phyloP scores from a whole-genome alignment of 345 rosid genomes.

The Cardamine chenopodiifolia region DNA sequence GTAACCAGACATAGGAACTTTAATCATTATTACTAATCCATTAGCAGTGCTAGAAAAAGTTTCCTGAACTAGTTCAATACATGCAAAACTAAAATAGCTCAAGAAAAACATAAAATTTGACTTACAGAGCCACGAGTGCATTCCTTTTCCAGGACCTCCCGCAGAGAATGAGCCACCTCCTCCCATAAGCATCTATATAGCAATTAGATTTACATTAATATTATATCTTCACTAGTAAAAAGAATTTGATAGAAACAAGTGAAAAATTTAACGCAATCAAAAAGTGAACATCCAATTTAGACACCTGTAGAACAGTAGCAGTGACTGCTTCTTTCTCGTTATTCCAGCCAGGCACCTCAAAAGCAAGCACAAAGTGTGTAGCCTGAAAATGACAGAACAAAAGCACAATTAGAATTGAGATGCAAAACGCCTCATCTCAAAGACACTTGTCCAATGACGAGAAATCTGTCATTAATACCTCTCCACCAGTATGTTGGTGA shows the following conservation, averaged over 20 bases:
- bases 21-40: constrained; percentile 8
- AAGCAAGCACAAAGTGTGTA: constrained; percentile 77
- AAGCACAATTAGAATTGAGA: not conserved
- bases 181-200: constrained; percentile 83
- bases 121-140: constrained; percentile 95
- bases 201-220: constrained; percentile 4
- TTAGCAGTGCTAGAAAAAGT: not conserved
- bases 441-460: constrained; percentile 21
- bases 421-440: constrained; percentile 5
- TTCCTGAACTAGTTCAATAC: not conserved
- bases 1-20: constrained; percentile 34
- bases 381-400: constrained; percentile 36
- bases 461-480: constrained; percentile 42
- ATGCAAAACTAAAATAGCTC: not conserved
- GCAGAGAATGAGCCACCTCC: constrained; percentile 99
- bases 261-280: not conserved
- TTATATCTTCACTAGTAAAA: not conserved
- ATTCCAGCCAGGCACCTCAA: constrained; percentile 79
- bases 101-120: constrained; percentile 9
- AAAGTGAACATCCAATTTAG: constrained; percentile 2
- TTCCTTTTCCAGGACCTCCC: constrained; percentile 98
- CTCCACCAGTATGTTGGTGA: constrained; percentile 64
- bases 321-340: constrained; percentile 62
- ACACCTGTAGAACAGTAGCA: constrained; percentile 78
- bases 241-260: constrained; percentile 6